These are phyloP conservation scores for Podospora didyma DNA, from an alignment of 495 filamentous ascomycete genomes.

Conservation along the genomic window DNA sequence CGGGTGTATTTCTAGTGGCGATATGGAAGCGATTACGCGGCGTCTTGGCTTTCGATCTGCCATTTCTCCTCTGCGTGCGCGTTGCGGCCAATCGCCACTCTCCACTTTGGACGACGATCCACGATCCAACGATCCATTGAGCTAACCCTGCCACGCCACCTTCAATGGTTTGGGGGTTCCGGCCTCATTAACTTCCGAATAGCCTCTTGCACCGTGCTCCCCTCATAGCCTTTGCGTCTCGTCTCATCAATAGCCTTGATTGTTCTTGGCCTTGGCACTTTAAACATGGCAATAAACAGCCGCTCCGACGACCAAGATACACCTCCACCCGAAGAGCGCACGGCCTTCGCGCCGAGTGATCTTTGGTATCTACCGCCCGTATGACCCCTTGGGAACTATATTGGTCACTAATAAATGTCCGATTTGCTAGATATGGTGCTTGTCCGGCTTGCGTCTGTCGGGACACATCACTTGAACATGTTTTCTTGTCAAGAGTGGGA, in stretches of 20 bases:
- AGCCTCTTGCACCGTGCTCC: neutral
- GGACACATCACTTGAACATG: too few species aligned
- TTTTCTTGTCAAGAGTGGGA: too few species aligned
- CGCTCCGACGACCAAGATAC: neutral
- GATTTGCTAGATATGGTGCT: too few species aligned
- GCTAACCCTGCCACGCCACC: neutral
- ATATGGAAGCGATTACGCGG: conserved; percentile 19
- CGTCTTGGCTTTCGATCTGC: neutral
- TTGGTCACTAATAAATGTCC: too few species aligned
- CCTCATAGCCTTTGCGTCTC: neutral
- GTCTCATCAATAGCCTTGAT: neutral
- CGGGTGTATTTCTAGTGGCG: conserved; percentile 1
- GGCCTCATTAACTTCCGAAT: conserved; percentile 7
- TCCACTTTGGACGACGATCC: conserved; percentile 1
- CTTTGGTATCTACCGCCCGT: too few species aligned
- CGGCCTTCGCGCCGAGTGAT: neutral
- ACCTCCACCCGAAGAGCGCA: neutral
- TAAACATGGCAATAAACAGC: neutral
- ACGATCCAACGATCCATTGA: conserved; percentile 1
- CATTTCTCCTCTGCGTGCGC: conserved; percentile 1
- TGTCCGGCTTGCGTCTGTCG: too few species aligned
- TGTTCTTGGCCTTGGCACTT: neutral
- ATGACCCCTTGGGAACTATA: too few species aligned
- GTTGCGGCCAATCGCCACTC: conserved; percentile 8
- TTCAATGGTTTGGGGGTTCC: neutral